Evolutionary conservation across 2,329 filamentous ascomycete genomes (phyloP).

Genomic region (Scedosporium minutisporum): DNA sequence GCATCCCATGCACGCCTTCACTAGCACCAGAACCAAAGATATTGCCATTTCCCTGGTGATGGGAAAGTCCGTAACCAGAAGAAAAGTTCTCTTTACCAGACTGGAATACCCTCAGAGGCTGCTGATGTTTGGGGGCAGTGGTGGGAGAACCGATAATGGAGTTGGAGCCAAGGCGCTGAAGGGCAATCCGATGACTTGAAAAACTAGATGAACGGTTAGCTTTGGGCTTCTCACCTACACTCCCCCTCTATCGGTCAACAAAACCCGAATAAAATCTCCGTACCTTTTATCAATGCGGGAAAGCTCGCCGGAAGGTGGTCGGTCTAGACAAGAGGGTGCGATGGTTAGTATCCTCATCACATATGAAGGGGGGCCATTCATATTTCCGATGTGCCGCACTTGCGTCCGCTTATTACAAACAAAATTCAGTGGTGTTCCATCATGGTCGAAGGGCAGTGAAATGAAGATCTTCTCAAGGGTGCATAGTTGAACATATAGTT

Average conservation of each 20-base stretch:
- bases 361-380: not conserved
- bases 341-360: slow-evolving; percentile 1
- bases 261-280: no score
- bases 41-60: slow-evolving; percentile 11
- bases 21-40: slow-evolving; percentile 10
- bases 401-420: not conserved
- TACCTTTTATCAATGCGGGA: not conserved
- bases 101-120: slow-evolving; percentile 11
- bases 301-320: not conserved
- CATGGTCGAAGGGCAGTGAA: not conserved
- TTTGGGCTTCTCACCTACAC: not conserved
- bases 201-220: not conserved
- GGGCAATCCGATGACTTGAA: not conserved
- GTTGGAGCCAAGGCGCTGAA: slow-evolving; percentile 4
- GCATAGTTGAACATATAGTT: no score
- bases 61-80: slow-evolving; percentile 11
- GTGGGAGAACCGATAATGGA: slow-evolving; percentile 14
- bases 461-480: not conserved
- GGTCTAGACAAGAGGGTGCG: not conserved
- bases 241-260: no score
- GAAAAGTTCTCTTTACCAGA: slow-evolving; percentile 20
- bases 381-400: not conserved
- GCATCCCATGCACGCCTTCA: not conserved
- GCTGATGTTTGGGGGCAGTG: slow-evolving; percentile 16
- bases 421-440: not conserved